Base-by-base conservation (phyloP, 2,329 filamentous ascomycete genomes). In the Alternaria arbusti region DNA sequence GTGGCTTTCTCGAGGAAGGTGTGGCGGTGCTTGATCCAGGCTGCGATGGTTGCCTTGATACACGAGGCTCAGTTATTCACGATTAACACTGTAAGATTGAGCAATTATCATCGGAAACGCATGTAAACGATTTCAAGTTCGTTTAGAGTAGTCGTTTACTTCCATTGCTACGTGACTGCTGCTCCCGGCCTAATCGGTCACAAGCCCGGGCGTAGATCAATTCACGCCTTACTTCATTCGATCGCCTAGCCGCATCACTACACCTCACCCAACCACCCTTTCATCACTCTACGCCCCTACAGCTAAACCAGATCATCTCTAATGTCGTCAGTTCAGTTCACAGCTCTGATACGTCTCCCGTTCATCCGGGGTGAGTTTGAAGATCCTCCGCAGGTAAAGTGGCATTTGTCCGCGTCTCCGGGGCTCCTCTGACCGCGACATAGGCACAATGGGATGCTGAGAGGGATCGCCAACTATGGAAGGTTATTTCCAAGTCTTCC, bases 401-500 rank as follows among this genome's bases (percentile, higher is more conserved):
- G 1, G 54, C 20, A 26, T 44, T 47, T 20, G 22, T 50, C 12
- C 30, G 15, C n/a, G 32, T 66, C 43, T n/a, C 54, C 13, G 10
- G 57, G 17, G 45, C 8, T 49, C 45, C 59, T 57, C 68, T 67
- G 50, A 65, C 60, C 36, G 68, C 59, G 32, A n/a, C 30, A 22
- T 43, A 96, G 93, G 90, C 96, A 59, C 89, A 93, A 79, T 99
- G 96, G 96, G 90, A 94, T 80, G 86, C 90, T 1, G 84, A 86
- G 22, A 98, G 97, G 79, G 96, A 98, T 75, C 91, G 93, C 63
- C 89, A 89, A 10, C 82, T 99, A 15, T 99, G 96, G 96, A 92
- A 92, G 79, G 89, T 97, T 55, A 87, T 98, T 6, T 97, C 94
- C 0, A 90, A 90, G 65, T 89, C 91, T 30, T 89, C 92, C 2